Evolutionary conservation across 441 rosid genomes (phyloP).

Genomic region (Erodium texanum): DNA sequence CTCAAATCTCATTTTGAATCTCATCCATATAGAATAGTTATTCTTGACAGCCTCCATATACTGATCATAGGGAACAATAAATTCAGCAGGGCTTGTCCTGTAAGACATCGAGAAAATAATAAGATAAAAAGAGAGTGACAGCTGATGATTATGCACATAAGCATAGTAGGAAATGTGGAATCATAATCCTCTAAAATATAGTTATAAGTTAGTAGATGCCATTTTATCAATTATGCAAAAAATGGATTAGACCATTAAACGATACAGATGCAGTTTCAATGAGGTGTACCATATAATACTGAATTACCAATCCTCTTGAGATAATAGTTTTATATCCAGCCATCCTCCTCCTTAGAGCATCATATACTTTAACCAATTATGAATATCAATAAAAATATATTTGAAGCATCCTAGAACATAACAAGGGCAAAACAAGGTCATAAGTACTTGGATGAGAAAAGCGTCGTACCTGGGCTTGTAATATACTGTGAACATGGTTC

Average conservation of each 20-base stretch:
- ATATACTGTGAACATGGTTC: constrained; percentile 91
- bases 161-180: not conserved
- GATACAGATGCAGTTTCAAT: not conserved
- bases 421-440: too few species aligned
- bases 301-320: too few species aligned
- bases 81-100: constrained; percentile 99
- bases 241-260: not conserved
- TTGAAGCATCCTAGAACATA: too few species aligned
- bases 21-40: constrained; percentile 82
- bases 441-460: too few species aligned
- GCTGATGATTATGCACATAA: not conserved
- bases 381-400: too few species aligned
- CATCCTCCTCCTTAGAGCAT: too few species aligned
- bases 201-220: not conserved
- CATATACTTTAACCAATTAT: too few species aligned
- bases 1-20: constrained; percentile 97
- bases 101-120: constrained; percentile 1
- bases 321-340: too few species aligned
- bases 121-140: not conserved
- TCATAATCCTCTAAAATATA: not conserved
- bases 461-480: constrained; percentile 76
- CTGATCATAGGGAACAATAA: constrained; percentile 85
- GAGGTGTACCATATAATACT: not conserved
- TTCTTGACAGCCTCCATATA: constrained; percentile 70
- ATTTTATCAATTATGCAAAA: not conserved